Conservation (phyloP, 2,329 filamentous ascomycete species). For the Pseudogymnoascus sp. region DNA sequence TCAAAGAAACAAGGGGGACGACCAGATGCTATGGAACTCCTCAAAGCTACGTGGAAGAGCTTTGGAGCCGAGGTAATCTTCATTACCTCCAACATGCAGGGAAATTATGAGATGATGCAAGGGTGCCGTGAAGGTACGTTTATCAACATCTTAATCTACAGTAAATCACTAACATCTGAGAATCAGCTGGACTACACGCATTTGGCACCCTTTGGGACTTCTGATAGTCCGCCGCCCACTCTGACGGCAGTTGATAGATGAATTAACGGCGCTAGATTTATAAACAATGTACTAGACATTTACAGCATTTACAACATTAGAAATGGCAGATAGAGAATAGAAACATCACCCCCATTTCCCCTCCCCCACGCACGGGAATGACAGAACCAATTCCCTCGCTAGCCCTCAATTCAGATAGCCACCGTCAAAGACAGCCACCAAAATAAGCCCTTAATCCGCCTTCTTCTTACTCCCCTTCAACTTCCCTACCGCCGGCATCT, state of each 20-base stretch:
- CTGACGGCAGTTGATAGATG: background rate
- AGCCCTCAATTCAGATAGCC: background rate
- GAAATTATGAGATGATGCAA: slow-evolving; percentile 37
- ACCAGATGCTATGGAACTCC: slow-evolving; percentile 31
- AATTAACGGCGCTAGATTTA: background rate
- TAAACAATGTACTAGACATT: background rate
- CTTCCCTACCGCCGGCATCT: slow-evolving; percentile 15
- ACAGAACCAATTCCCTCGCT: background rate
- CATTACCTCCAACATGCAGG: slow-evolving; percentile 34
- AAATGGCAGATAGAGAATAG: background rate
- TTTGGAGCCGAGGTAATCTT: slow-evolving; percentile 36
- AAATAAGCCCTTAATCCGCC: slow-evolving; percentile 13
- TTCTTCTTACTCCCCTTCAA: slow-evolving; percentile 22
- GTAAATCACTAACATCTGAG: slow-evolving; percentile 12
- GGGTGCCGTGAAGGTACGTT: slow-evolving; percentile 31
- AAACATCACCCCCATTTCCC: background rate
- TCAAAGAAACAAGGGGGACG: slow-evolving; percentile 34
- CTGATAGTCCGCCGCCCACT: slow-evolving; percentile 17
- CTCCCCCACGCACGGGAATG: background rate
- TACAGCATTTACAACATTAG: background rate
- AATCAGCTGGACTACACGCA: slow-evolving; percentile 29
- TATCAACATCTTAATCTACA: background rate
- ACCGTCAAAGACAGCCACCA: background rate
- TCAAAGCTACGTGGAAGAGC: slow-evolving; percentile 32
- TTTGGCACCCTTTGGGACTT: slow-evolving; percentile 35